Evolutionary conservation across 2,329 filamentous ascomycete genomes (phyloP), one percentile per base, ranked within the genome.

Genomic region (Exophiala phaeomuriformis): DNA sequence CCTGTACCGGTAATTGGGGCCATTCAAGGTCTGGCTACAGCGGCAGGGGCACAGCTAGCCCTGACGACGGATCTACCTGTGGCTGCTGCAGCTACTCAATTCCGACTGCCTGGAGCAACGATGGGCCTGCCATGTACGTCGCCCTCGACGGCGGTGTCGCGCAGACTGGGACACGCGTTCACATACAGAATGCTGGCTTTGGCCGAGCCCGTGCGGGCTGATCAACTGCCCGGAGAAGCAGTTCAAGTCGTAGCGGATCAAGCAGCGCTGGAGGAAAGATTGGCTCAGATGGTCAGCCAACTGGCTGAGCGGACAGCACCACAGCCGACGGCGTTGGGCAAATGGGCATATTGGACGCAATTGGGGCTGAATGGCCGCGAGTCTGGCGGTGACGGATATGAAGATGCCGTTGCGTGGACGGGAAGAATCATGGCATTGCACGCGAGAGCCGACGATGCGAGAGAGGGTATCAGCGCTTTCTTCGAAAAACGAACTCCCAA

Each of bases 261-360:
- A 47, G 51, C 40, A 39, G 51, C 51, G 12, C 53, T 63, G 8
- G 61, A 63, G 44, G 51, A 52, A 36, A 47, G 61, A 30, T 48
- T 63, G 2, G 55, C 51, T 4, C 41, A 52, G 28, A 60, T 60
- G 19, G 56, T 59, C 10, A 40, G 52, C 28, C 54, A 56, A 44
- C 50, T 63, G n/a, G 37, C 57, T 12, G 53, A 58, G 33, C 51
- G 50, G 8, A 58, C 51, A 5, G 57, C 59, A 1, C 57, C 47
- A 9, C 61, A 63, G 46, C 55, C 61, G 12, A 59, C 60, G 35
- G 61, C 61, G 10, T 47, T 63, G 9, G 61, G 61, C 8, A 63
- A 63, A 51, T 63, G 61, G 61, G 61, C 52, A 27, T 63, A 60
- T 35, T 63, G 57, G 57, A 63, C 61, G 12, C 61, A 63, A 27